Base-by-base conservation (phyloP, 1,139 yeast species). In the Suhomyces terraborum region DNA sequence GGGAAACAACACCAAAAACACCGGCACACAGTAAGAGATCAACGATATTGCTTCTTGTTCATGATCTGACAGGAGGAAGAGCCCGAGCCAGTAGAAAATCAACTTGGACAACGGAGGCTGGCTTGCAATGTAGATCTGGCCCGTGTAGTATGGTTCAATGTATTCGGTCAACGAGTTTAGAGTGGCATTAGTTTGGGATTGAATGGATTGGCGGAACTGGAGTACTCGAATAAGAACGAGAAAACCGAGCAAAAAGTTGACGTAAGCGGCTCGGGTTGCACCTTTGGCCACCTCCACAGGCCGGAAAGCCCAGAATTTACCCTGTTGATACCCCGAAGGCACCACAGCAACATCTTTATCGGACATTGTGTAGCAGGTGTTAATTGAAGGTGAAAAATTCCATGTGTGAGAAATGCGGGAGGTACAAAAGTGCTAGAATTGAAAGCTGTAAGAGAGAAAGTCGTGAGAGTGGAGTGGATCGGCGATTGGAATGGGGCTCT, bases 31-130 rank as follows among this genome's bases (percentile, higher is more conserved):
- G 18, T 18, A 17, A 6, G 8, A 17, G n/a, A 16, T 16, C 12
- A 10, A 6, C n/a, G 13, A 19, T 8, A 28, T 12, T 8, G 13
- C 13, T 6, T 18, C 28, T 12, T 6, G 28, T 9, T 12, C 32
- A 17, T 6, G 6, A 10, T 20, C 8, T 5, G 32, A 20, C n/a
- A n/a, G n/a, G 17, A 30, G 16, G 16, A 30, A 20, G 1, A 19
- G 16, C 4, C 14, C 12, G 8, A 79, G 48, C 49, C 65, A 61
- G 35, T 71, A 67, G 52, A 71, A 80, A 1, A 80, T 42, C 44
- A 84, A 52, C 32, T 77, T 69, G 5, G 67, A 75, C 31, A 84
- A 62, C 2, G 91, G 89, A 0, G 91, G 89, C 41, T 82, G 79
- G 2, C 73, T 69, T 48, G 79, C 85, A 13, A 81, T 55, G 53